Percentiles rank a stretch among this genome's conserved stretches.
These are phyloP conservation scores for Nyctanthes arbortristis DNA, from an alignment of 257 asterid species.

Conservation along the genomic window DNA sequence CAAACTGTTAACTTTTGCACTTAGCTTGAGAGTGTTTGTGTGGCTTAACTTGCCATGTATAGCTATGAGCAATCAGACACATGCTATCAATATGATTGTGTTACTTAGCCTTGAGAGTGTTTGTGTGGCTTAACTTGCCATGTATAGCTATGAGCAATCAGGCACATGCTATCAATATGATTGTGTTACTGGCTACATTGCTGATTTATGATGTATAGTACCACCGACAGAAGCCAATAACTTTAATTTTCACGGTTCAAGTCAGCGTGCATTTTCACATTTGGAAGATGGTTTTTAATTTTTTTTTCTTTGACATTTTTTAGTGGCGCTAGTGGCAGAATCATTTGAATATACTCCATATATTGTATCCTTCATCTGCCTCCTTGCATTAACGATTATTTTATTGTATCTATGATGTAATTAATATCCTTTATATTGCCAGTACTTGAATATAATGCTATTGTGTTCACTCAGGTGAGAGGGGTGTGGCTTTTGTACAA, in stretches of 20 bases:
- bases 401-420: conserved; percentile 18
- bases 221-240: not conserved
- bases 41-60: not conserved
- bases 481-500: conserved; percentile 90
- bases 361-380: not conserved
- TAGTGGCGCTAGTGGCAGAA: not conserved
- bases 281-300: conserved; percentile 10
- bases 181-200: not conserved
- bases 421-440: conserved; percentile 22
- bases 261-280: not conserved
- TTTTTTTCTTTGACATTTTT: not conserved
- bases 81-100: not conserved
- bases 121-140: not conserved
- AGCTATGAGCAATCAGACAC: not conserved
- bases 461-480: conserved; percentile 59
- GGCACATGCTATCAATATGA: not conserved
- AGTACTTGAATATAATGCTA: conserved; percentile 15
- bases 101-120: not conserved
- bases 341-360: not conserved
- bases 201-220: not conserved
- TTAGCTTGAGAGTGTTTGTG: not conserved
- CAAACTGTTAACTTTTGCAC: too few species aligned
- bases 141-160: not conserved
- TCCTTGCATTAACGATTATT: not conserved
- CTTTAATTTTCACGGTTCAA: not conserved